These are phyloP conservation scores for Ogataea neopini DNA, from an alignment of 805 yeast genomes.

Conservation along the genomic window DNA sequence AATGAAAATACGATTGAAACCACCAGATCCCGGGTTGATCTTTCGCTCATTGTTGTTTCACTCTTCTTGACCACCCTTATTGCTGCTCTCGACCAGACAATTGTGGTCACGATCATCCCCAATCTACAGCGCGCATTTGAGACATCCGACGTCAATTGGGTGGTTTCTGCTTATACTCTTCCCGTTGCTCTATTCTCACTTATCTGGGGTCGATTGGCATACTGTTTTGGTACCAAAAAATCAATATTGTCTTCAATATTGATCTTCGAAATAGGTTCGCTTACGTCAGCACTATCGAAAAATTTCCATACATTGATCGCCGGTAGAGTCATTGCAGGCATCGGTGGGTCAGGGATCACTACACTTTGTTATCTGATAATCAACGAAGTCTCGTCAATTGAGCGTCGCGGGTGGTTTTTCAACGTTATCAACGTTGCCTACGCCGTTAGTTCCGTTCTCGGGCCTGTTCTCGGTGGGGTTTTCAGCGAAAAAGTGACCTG, in stretches of 20 bases:
- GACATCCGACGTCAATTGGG: constrained; percentile 58
- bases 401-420: constrained; percentile 41
- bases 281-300: constrained; percentile 54
- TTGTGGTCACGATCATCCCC: constrained; percentile 53
- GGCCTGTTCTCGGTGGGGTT: constrained; percentile 70
- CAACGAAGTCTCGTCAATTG: constrained; percentile 53
- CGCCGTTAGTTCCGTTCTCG: constrained; percentile 53
- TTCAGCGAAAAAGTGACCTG: constrained; percentile 53
- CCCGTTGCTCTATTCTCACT: constrained; percentile 57
- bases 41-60: constrained; percentile 15
- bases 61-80: constrained; percentile 25
- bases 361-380: constrained; percentile 57
- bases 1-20: too few species aligned
- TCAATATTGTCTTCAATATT: constrained; percentile 47
- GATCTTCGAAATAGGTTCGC: constrained; percentile 62
- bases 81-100: constrained; percentile 59
- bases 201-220: constrained; percentile 57
- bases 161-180: constrained; percentile 54
- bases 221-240: constrained; percentile 56
- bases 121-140: constrained; percentile 49
- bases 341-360: constrained; percentile 76
- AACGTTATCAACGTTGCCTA: constrained; percentile 45
- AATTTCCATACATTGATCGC: constrained; percentile 61
- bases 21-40: neutral
- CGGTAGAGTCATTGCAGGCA: constrained; percentile 70